Evolutionary conservation across 2,329 filamentous ascomycete species (phyloP).

Genomic region (Aspergillus phoenicis): DNA sequence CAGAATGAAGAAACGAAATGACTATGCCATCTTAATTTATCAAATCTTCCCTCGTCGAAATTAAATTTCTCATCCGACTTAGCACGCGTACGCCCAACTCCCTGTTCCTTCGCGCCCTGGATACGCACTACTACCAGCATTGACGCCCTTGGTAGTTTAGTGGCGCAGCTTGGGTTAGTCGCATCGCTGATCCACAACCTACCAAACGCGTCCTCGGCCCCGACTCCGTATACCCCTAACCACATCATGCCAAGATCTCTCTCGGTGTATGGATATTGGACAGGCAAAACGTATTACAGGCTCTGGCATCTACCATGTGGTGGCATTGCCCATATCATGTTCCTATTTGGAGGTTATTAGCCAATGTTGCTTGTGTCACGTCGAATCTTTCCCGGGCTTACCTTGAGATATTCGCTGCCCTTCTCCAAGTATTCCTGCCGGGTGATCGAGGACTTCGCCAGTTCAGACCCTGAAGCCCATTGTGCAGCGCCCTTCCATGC

Average conservation of each 20-base stretch:
- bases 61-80: background rate
- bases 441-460: slow-evolving; percentile 69
- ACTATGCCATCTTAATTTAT: background rate
- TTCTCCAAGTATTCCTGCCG: slow-evolving; percentile 88
- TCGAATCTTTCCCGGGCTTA: slow-evolving; percentile 23
- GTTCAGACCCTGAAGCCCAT: slow-evolving; percentile 67
- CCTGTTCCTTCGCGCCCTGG: background rate
- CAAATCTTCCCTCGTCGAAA: background rate
- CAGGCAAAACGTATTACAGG: too few species aligned
- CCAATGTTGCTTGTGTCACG: background rate
- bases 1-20: background rate
- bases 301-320: slow-evolving; percentile 27
- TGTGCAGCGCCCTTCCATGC: slow-evolving; percentile 90
- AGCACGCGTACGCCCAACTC: background rate
- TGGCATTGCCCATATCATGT: slow-evolving; percentile 42
- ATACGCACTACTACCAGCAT: background rate
- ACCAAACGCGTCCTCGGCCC: too few species aligned
- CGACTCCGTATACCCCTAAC: too few species aligned
- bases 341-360: slow-evolving; percentile 29
- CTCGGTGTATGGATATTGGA: too few species aligned
- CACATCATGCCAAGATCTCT: too few species aligned
- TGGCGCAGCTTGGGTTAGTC: too few species aligned
- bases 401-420: slow-evolving; percentile 91
- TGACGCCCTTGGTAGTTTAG: too few species aligned
- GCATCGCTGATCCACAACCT: too few species aligned